These are phyloP conservation scores for Salicornia ramosissima DNA, from an alignment of 148 eudicot species.

Conservation along the genomic window DNA sequence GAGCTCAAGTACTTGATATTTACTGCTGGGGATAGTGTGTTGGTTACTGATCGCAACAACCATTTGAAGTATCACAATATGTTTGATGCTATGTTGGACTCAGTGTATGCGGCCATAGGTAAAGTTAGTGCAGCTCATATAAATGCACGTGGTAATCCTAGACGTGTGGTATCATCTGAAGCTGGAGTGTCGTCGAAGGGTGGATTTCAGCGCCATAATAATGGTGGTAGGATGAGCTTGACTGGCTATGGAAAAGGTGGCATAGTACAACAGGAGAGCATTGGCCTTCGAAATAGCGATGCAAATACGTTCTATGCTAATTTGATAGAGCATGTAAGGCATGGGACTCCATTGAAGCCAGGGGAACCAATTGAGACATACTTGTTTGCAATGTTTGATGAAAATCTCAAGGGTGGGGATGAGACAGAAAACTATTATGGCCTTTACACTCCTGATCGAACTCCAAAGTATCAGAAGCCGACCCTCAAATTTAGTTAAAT, in stretches of 20 bases:
- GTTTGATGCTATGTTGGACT: slow-evolving; percentile 27
- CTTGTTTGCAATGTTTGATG: slow-evolving; percentile 47
- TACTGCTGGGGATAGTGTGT: too few species aligned
- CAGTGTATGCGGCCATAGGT: slow-evolving; percentile 21
- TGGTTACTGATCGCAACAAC: too few species aligned
- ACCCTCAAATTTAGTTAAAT: too few species aligned
- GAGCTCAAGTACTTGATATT: too few species aligned
- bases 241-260: too few species aligned
- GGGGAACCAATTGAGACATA: slow-evolving; percentile 32
- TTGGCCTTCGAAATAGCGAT: too few species aligned
- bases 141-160: too few species aligned
- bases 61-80: slow-evolving; percentile 23
- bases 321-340: slow-evolving; percentile 34
- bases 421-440: slow-evolving; percentile 39
- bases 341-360: slow-evolving; percentile 34
- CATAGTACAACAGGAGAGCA: too few species aligned
- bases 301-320: slow-evolving; percentile 36
- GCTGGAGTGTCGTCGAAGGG: too few species aligned
- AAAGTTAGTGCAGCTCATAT: slow-evolving; percentile 7
- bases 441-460: slow-evolving; percentile 30
- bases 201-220: too few species aligned
- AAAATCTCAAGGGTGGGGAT: slow-evolving; percentile 25
- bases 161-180: too few species aligned
- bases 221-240: too few species aligned
- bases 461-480: slow-evolving; percentile 37